Evolutionary conservation across 83 land plant species (phyloP), one percentile per base, ranked within the genome.

Genomic region (Diphasiastrum complanatum): DNA sequence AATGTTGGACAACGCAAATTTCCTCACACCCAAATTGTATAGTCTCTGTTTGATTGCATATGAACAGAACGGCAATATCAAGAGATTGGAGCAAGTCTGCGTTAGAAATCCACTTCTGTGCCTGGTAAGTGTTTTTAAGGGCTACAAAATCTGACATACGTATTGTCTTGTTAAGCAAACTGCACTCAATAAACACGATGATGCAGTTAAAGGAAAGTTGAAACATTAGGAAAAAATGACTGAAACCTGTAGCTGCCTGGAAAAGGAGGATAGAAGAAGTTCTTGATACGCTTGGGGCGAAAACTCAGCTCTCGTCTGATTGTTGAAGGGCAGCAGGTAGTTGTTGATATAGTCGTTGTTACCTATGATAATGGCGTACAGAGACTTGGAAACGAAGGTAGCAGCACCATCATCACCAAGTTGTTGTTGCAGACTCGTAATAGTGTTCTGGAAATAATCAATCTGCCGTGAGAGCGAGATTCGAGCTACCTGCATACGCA

Each of bases 341-440:
- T 54, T 54, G 58, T 54, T 54, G 58, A 54, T 54, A 33, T 54
- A 54, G 58, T 54, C 58, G 33, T 54, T 54, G 58, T 30, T 54
- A 25, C 58, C 58, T 6, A 54, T 28, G 33, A 54, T 33, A 28
- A 54, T n/a, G n/a, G 58, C 29, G 33, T 25, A 54, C 11, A 54
- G n/a, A 11, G 58, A 54, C 11, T 54, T n/a, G 33, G 29, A 30
- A 10, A 54, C 16, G 16, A 54, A 28, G 11, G 6, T 22, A 14
- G 24, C 16, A 25, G 36, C 6, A n/a, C 36, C 33, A 6, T 11
- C 25, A 54, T 5, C 16, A 33, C 58, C 58, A 18, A 54, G 58
- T 33, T 26, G 29, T n/a, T 25, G 33, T 14, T 18, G 3, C 10
- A 54, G 58, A 33, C 58, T 25, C n/a, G 36, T 5, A 5, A 54